Percentiles rank a stretch among this genome's conserved stretches.
These are phyloP conservation scores for Hippophae rhamnoides DNA, from an alignment of 306 rosid species.

Conservation along the genomic window DNA sequence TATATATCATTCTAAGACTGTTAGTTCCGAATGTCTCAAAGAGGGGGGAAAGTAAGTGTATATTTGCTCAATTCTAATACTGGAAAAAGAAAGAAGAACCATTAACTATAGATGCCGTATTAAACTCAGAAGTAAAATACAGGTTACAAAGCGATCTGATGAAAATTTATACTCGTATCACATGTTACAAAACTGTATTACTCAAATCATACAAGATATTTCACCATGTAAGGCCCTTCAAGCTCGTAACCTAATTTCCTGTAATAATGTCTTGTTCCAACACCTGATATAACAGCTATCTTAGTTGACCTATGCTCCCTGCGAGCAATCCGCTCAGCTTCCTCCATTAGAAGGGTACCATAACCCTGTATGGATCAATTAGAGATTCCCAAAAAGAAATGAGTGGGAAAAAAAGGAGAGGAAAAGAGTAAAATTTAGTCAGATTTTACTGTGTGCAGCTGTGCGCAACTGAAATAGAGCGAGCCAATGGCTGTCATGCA, in stretches of 20 bases:
- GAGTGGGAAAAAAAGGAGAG: background rate
- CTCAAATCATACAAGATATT: slow-evolving; percentile 36
- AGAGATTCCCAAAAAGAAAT: background rate
- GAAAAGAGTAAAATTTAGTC: background rate
- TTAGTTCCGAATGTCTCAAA: no score
- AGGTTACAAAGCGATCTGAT: background rate
- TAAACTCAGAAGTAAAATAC: background rate
- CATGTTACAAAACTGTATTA: slow-evolving; percentile 28
- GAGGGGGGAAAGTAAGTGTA: no score
- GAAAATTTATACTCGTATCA: slow-evolving; percentile 10
- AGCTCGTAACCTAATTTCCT: slow-evolving; percentile 87
- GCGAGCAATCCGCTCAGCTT: slow-evolving; percentile 70
- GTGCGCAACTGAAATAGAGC: no score
- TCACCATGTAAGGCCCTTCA: slow-evolving; percentile 98
- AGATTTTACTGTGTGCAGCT: no score
- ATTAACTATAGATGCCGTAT: background rate
- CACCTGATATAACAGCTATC: slow-evolving; percentile 86
- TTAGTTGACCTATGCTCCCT: slow-evolving; percentile 78
- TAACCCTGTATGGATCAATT: slow-evolving; percentile 50
- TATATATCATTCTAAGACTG: no score
- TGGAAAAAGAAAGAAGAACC: no score
- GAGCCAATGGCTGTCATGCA: no score
- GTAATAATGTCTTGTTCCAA: slow-evolving; percentile 92
- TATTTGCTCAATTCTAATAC: no score
- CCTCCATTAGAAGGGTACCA: slow-evolving; percentile 97